These are phyloP conservation scores for Talaromyces piceae DNA, from an alignment of 2,329 filamentous ascomycete species.

Conservation along the genomic window DNA sequence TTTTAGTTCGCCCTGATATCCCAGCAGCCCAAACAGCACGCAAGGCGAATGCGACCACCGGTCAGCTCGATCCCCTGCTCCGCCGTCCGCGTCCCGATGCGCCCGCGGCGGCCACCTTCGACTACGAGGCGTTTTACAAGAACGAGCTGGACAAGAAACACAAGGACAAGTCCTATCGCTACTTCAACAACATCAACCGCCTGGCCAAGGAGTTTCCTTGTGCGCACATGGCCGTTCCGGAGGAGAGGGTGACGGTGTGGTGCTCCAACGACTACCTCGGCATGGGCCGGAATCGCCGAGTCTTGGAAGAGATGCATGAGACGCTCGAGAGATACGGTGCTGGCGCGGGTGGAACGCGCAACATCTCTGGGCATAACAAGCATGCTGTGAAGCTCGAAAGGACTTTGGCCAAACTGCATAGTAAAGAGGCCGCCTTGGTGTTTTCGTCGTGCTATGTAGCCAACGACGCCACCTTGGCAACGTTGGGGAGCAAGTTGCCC, in stretches of 20 bases:
- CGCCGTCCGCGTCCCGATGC: conserved; percentile 43
- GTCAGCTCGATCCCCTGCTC: conserved; percentile 21
- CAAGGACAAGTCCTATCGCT: conserved; percentile 98
- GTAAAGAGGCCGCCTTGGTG: conserved; percentile 85
- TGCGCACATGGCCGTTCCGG: conserved; percentile 76
- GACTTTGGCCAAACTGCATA: conserved; percentile 77
- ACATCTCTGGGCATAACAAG: conserved; percentile 96
- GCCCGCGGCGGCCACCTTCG: conserved; percentile 56
- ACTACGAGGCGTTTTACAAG: conserved; percentile 87
- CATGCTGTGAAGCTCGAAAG: conserved; percentile 81
- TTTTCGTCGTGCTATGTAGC: conserved; percentile 98
- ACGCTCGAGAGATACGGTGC: conserved; percentile 92
- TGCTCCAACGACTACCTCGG: conserved; percentile 98
- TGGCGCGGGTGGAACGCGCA: conserved; percentile 89
- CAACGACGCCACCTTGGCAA: conserved; percentile 93
- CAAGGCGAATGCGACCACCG: conserved; percentile 16
- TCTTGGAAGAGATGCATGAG: conserved; percentile 86
- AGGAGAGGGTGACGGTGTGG: conserved; percentile 93
- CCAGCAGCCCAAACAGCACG: conserved; percentile 16
- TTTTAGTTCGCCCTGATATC: conserved; percentile 19
- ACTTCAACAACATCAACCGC: conserved; percentile 99
- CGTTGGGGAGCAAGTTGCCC: conserved; percentile 91
- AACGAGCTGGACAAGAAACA: conserved; percentile 94
- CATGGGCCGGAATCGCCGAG: conserved; percentile 86
- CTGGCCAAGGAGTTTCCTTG: conserved; percentile 92